phyloP scores from a whole-genome alignment of 73 alveolate species.

The Symbiodinium natans region DNA sequence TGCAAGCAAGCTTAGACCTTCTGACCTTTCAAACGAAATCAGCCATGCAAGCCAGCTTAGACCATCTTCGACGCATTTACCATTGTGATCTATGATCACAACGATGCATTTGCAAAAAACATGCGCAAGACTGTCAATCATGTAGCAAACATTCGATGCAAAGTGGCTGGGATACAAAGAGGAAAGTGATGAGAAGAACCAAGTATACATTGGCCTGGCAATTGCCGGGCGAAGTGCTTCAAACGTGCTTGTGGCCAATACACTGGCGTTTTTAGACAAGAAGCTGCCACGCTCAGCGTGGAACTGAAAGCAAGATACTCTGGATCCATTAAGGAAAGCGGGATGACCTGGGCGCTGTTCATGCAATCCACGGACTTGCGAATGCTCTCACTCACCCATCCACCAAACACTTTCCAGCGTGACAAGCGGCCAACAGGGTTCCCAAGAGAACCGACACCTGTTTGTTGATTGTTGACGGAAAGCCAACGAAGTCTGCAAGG shows the following conservation, averaged over 20 bases:
- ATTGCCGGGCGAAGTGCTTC: background rate
- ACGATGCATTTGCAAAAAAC: no score
- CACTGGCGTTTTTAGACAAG: background rate
- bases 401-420: no score
- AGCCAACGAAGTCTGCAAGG: background rate
- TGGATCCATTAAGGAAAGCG: constrained; percentile 61
- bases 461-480: background rate
- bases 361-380: no score
- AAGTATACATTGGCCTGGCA: constrained; percentile 63
- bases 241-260: background rate
- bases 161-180: background rate
- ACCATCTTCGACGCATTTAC: no score
- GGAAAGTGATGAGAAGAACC: constrained; percentile 4
- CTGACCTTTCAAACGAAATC: no score
- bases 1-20: no score
- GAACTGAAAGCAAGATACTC: constrained; percentile 77
- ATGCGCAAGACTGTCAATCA: no score
- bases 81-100: no score
- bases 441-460: background rate
- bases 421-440: background rate
- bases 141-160: no score
- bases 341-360: constrained; percentile 53
- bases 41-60: no score
- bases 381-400: no score
- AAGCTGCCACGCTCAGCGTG: constrained; percentile 29